phyloP scores from a whole-genome alignment of 2,329 filamentous ascomycete genomes.

The Xylaria sp. region DNA sequence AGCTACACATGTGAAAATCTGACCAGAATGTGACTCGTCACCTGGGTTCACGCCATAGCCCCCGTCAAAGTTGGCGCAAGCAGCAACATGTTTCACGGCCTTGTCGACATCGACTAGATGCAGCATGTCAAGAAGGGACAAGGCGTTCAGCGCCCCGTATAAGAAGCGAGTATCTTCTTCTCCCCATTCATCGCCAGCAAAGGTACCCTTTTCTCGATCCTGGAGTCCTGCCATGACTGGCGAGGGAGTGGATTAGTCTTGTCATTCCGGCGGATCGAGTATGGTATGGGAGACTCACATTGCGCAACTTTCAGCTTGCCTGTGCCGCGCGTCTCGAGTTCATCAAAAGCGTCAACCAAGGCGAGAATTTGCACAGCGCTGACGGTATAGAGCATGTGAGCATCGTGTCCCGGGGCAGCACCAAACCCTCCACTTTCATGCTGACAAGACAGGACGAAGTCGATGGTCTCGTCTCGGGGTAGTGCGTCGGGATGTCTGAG shows the following conservation, averaged over 20 bases:
- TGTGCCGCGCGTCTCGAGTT: conserved; percentile 77
- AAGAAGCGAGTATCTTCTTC: conserved; percentile 96
- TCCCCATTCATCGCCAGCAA: conserved; percentile 95
- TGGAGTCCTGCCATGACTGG: conserved; percentile 84
- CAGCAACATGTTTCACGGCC: conserved; percentile 80
- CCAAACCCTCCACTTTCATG: conserved; percentile 91
- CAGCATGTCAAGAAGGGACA: conserved; percentile 83
- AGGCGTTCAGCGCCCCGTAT: conserved; percentile 87
- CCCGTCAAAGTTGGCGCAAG: conserved; percentile 93
- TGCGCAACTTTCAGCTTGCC: conserved; percentile 79
- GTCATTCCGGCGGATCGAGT: conserved; percentile 33
- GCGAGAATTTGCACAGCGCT: conserved; percentile 94
- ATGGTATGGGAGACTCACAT: conserved; percentile 70
- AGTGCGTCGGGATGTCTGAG: conserved; percentile 84
- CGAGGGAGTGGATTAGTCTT: conserved; percentile 40
- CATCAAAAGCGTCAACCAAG: conserved; percentile 84
- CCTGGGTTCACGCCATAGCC: conserved; percentile 91
- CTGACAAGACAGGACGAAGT: conserved; percentile 96
- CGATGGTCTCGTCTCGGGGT: conserved; percentile 81
- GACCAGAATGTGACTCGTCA: conserved; percentile 92
- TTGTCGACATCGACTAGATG: conserved; percentile 80
- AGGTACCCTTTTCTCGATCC: conserved; percentile 83
- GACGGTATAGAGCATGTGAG: conserved; percentile 95
- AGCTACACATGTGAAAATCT: conserved; percentile 94
- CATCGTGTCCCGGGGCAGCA: conserved; percentile 91